A percentile compares a stretch with the other conserved stretches of the same genome.
These are phyloP conservation scores for Claviceps arundinis DNA, from an alignment of 2,329 filamentous ascomycete genomes.

Conservation along the genomic window DNA sequence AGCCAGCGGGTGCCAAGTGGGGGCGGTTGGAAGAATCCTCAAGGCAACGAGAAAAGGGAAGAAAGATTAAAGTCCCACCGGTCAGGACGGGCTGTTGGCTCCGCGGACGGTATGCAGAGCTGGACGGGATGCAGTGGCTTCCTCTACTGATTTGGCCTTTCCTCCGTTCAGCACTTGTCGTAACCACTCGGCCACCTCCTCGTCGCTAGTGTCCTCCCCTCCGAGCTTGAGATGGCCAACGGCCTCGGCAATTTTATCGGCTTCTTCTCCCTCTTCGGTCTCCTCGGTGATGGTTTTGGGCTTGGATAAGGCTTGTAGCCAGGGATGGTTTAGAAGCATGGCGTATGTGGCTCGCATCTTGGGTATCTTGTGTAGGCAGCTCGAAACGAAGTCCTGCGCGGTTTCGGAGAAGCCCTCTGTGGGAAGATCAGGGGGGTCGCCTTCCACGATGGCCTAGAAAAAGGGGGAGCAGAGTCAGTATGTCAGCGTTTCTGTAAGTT, in stretches of 20 bases:
- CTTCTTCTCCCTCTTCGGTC: constrained; percentile 47
- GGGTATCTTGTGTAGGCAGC: constrained; percentile 85
- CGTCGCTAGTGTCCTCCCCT: constrained; percentile 41
- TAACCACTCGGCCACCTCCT: constrained; percentile 82
- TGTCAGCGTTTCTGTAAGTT: constrained; percentile 3
- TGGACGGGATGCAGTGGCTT: constrained; percentile 48
- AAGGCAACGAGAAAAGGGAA: background rate
- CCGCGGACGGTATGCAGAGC: constrained; percentile 66
- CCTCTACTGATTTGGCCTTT: constrained; percentile 36
- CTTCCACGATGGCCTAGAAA: constrained; percentile 83
- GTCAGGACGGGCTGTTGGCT: constrained; percentile 23
- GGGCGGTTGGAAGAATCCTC: background rate
- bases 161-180: constrained; percentile 47
- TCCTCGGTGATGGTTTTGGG: constrained; percentile 63
- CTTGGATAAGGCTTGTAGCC: constrained; percentile 65
- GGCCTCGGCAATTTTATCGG: constrained; percentile 28
- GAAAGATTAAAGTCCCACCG: background rate
- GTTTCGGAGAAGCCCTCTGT: constrained; percentile 62
- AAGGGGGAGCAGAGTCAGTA: background rate
- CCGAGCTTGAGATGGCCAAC: constrained; percentile 30
- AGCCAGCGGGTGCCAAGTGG: no score
- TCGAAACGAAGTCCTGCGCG: constrained; percentile 75
- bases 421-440: constrained; percentile 83
- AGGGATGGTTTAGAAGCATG: constrained; percentile 78
- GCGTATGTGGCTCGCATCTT: constrained; percentile 88